phyloP scores from a whole-genome alignment of 306 rosid species.

The Vigna reflexopilosa region DNA sequence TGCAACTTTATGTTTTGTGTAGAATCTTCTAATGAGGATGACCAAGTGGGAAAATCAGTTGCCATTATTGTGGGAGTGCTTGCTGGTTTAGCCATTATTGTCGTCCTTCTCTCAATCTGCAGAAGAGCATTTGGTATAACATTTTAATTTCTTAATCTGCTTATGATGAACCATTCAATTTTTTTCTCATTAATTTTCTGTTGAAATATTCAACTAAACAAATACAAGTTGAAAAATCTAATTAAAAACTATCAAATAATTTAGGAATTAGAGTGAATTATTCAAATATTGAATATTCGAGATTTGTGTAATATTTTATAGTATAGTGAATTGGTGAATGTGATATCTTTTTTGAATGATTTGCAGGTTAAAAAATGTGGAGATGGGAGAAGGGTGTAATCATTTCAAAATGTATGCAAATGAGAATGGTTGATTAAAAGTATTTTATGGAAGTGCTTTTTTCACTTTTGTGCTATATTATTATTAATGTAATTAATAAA shows the following conservation, averaged over 20 bases:
- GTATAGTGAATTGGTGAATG: too few relatives aligned
- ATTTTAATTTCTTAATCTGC: background rate
- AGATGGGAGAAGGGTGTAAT: constrained; percentile 20
- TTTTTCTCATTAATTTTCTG: too few relatives aligned
- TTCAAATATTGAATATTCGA: too few relatives aligned
- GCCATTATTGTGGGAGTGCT: constrained; percentile 74
- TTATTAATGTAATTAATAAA: constrained; percentile 42
- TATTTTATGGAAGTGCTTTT: constrained; percentile 35
- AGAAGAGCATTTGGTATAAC: constrained; percentile 60
- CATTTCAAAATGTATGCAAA: constrained; percentile 36
- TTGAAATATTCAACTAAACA: too few relatives aligned
- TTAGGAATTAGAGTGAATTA: too few relatives aligned
- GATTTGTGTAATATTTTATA: background rate
- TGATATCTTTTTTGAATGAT: too few relatives aligned
- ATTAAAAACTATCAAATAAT: too few relatives aligned
- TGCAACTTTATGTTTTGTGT: background rate
- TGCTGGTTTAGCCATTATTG: constrained; percentile 64
- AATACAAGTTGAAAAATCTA: too few relatives aligned
- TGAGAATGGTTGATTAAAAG: constrained; percentile 21
- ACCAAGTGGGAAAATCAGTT: constrained; percentile 70
- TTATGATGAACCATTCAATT: background rate
- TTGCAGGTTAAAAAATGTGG: constrained; percentile 51
- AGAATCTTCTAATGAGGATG: constrained; percentile 63
- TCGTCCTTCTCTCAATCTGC: constrained; percentile 80
- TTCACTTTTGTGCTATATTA: constrained; percentile 26